Evolutionary conservation across 306 rosid species (phyloP).

Genomic region (Carpinus fangiana): DNA sequence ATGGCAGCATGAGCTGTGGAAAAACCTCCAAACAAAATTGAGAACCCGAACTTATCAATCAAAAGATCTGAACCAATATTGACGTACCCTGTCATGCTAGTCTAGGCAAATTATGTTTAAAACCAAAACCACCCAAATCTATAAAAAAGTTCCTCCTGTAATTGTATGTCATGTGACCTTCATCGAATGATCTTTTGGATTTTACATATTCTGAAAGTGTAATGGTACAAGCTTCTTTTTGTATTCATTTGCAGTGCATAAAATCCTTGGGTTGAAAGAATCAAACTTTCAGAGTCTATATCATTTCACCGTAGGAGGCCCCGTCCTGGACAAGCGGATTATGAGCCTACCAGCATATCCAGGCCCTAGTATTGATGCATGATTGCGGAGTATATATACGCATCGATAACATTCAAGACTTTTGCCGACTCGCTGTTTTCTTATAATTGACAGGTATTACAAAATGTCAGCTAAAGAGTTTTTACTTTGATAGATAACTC

Average conservation of each 20-base stretch:
- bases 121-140: neutral
- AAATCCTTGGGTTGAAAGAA: conserved; percentile 71
- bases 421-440: neutral
- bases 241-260: conserved; percentile 72
- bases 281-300: conserved; percentile 83
- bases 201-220: neutral
- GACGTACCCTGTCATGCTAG: neutral
- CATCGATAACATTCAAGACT: neutral
- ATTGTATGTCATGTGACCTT: neutral
- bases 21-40: neutral
- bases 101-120: neutral
- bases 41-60: neutral
- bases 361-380: conserved; percentile 67
- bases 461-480: neutral
- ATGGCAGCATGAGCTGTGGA: neutral
- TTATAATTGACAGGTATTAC: neutral
- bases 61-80: neutral
- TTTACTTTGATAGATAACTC: neutral
- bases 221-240: neutral
- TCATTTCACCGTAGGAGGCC: conserved; percentile 93
- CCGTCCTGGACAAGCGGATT: conserved; percentile 78
- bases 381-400: conserved; percentile 20
- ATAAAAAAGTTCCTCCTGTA: neutral
- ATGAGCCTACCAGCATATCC: conserved; percentile 98
- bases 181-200: neutral